A percentile compares a stretch with the other conserved stretches of the same genome.
phyloP scores from a whole-genome alignment of 805 yeast species.

The Nakazawaea peltata region DNA sequence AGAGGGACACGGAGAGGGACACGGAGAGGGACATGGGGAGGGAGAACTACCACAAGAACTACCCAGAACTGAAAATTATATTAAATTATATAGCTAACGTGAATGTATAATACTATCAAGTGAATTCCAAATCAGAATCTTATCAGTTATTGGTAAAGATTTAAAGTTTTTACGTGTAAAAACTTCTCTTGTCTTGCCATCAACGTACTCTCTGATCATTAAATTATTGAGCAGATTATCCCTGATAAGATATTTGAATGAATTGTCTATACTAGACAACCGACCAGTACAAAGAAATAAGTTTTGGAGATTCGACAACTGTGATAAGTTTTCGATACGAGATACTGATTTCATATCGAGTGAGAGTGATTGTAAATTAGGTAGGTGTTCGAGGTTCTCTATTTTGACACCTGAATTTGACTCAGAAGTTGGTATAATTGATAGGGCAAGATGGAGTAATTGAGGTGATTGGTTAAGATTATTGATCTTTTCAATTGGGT shows the following conservation, averaged over 20 bases:
- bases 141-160: no score
- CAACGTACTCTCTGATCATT: no score
- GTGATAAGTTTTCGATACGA: constrained; percentile 3
- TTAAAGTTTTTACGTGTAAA: no score
- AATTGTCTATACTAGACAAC: background rate
- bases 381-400: constrained; percentile 4
- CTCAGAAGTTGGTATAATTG: background rate
- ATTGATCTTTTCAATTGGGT: constrained; percentile 1
- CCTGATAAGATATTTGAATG: constrained; percentile 2
- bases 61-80: no score
- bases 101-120: no score
- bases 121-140: no score
- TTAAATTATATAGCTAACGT: no score
- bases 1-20: no score
- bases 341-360: background rate
- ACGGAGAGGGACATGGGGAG: no score
- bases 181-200: no score
- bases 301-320: background rate
- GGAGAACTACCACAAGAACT: no score
- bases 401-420: background rate
- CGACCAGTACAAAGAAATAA: background rate
- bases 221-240: constrained; percentile 3
- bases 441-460: background rate
- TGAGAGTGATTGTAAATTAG: background rate
- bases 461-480: constrained; percentile 5